Base-by-base conservation (phyloP, 345 rosid genomes). In the Syzygium jambos region DNA sequence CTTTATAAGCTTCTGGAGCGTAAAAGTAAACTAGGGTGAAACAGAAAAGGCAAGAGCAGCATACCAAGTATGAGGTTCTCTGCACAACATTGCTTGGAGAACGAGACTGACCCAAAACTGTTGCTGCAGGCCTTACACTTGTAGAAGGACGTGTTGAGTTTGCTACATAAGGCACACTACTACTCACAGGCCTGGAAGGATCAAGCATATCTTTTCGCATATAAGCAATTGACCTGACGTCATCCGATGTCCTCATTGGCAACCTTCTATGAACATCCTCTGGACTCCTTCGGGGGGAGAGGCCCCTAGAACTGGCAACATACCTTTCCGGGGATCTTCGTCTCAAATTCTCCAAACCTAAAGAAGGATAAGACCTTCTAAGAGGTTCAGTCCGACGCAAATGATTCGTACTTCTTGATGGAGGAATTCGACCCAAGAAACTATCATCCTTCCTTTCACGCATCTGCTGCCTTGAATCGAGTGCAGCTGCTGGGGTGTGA, bases 281-380 rank as follows among this genome's bases (percentile, higher is more conserved):
- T 88, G 85, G 84, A 86, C 87, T 93, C 87, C 94, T 93, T 29
- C 92, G 93, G 13, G 95, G 96, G 23, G 98, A 94, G 55, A 91
- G 82, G 23, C 92, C 98, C 93, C 95, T 92, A 85, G 97, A 95
- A 87, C 90, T 86, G 89, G 92, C 87, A 84, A 89, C 29, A 88
- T 87, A 88, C 88, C 93, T 92, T 88, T 94, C 96, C 1, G 98
- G 98, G 85, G 98, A 94, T 92, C 98, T 94, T 85, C 88, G 89
- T 86, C 95, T 91, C 84, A 96, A 87, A 89, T 93, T 94, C 87
- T 98, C 97, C 89, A 93, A 88, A 88, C 92, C 90, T 98, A 97
- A 95, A 86, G 96, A 85, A 88, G 97, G 89, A 93, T 89, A 91
- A 30, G 94, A 91, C 90, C 80, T 92, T 90, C 95, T 91, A 19